These are phyloP conservation scores for Adenanthera pavonina DNA, from an alignment of 306 rosid genomes.

Conservation along the genomic window DNA sequence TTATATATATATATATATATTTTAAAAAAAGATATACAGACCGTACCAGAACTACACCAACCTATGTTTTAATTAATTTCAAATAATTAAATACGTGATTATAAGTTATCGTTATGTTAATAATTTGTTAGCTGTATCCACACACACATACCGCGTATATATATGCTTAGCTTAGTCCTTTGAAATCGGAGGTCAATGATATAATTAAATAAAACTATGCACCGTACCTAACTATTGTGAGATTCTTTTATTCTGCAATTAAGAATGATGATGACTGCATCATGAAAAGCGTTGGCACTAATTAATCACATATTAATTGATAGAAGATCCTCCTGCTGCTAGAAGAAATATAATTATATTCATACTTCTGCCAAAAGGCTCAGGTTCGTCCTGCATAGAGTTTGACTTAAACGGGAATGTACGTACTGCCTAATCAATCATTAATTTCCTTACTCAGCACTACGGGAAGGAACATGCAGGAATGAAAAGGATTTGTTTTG, in stretches of 20 bases:
- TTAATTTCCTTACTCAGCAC: not conserved
- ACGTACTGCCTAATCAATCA: too few species aligned
- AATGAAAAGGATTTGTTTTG: not conserved
- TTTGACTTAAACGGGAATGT: not conserved
- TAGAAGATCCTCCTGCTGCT: not conserved
- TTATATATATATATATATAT: too few species aligned
- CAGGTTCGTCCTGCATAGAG: not conserved
- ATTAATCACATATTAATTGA: not conserved
- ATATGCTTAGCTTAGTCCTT: not conserved
- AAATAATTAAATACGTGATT: not conserved
- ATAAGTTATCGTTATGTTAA: not conserved
- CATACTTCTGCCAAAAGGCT: not conserved
- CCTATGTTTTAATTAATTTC: not conserved
- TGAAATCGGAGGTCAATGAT: conserved; percentile 8
- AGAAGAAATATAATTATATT: not conserved
- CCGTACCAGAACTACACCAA: not conserved
- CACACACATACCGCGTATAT: not conserved
- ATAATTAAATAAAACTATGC: not conserved
- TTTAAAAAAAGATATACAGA: not conserved
- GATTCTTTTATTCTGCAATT: not conserved
- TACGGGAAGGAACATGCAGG: too few species aligned
- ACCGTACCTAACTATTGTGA: not conserved
- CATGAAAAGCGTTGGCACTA: not conserved
- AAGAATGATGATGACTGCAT: not conserved
- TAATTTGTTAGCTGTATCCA: not conserved